phyloP scores from a whole-genome alignment of 2,329 filamentous ascomycete species.

The Fusarium sp. region DNA sequence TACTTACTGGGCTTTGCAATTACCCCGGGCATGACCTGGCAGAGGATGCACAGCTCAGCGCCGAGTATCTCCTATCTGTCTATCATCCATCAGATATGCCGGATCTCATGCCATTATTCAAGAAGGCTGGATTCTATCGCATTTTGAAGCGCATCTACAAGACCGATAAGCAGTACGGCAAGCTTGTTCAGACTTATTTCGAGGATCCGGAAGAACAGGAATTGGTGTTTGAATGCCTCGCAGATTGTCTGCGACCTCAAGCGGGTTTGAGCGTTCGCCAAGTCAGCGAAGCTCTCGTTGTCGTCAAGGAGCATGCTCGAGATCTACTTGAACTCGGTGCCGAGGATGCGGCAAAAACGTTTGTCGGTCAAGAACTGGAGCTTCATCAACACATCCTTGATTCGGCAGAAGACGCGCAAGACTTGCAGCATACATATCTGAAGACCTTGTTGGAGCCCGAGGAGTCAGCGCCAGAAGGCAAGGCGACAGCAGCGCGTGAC shows the following conservation, averaged over 20 bases:
- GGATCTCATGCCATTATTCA: conserved; percentile 79
- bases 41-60: conserved; percentile 96
- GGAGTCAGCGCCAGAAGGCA: conserved; percentile 48
- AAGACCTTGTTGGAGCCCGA: conserved; percentile 77
- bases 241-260: conserved; percentile 75
- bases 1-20: conserved; percentile 84
- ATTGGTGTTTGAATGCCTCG: conserved; percentile 81
- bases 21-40: conserved; percentile 84
- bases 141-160: conserved; percentile 92
- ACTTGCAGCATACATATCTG: conserved; percentile 81
- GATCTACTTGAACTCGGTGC: conserved; percentile 77
- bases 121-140: conserved; percentile 84
- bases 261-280: conserved; percentile 76
- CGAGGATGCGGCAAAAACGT: conserved; percentile 69
- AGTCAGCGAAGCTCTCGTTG: conserved; percentile 73
- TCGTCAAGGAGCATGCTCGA: conserved; percentile 72
- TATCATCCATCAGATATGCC: conserved; percentile 89
- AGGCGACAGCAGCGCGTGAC: conserved; percentile 58
- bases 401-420: conserved; percentile 68
- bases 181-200: conserved; percentile 83
- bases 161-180: conserved; percentile 80
- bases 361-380: conserved; percentile 70
- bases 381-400: conserved; percentile 75
- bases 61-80: conserved; percentile 92
- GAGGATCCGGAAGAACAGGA: conserved; percentile 83